phyloP scores from a whole-genome alignment of 441 rosid species.

The Populus trichocarpa region DNA sequence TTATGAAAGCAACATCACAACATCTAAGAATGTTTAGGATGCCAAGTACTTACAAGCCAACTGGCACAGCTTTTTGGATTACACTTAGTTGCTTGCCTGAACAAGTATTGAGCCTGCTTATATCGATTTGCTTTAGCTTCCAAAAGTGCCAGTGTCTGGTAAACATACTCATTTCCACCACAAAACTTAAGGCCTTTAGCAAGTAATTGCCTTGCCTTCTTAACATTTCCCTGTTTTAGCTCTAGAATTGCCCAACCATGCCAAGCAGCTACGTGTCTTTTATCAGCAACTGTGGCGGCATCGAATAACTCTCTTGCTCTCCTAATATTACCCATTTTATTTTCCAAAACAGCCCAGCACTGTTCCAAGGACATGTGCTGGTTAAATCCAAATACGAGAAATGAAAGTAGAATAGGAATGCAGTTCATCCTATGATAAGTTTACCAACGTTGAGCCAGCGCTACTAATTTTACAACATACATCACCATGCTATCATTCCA shows the following conservation, averaged over 20 bases:
- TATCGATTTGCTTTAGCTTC: constrained; percentile 76
- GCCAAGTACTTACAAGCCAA: constrained; percentile 83
- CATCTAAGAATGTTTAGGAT: constrained; percentile 1
- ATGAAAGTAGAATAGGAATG: neutral
- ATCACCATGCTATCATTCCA: neutral
- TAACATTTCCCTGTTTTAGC: constrained; percentile 83
- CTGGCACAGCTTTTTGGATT: constrained; percentile 94
- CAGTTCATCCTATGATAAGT: neutral
- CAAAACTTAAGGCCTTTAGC: constrained; percentile 81
- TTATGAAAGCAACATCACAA: neutral
- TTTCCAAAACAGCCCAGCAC: constrained; percentile 99
- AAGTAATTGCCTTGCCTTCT: constrained; percentile 89
- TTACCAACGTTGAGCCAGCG: neutral
- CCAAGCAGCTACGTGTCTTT: constrained; percentile 90
- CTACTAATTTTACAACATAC: neutral
- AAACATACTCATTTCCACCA: constrained; percentile 86
- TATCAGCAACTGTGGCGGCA: constrained; percentile 95
- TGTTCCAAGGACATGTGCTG: constrained; percentile 33
- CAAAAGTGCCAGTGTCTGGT: constrained; percentile 80
- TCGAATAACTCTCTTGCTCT: constrained; percentile 89
- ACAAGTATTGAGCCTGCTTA: constrained; percentile 76
- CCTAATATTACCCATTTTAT: constrained; percentile 70
- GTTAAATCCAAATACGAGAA: constrained; percentile 12
- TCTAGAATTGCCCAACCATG: constrained; percentile 98
- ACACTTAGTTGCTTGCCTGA: constrained; percentile 78